A percentile compares a stretch with the other conserved stretches of the same genome.
These are phyloP conservation scores for Chlamydomonas urium DNA, from an alignment of 139 green algal genomes.

Conservation along the genomic window DNA sequence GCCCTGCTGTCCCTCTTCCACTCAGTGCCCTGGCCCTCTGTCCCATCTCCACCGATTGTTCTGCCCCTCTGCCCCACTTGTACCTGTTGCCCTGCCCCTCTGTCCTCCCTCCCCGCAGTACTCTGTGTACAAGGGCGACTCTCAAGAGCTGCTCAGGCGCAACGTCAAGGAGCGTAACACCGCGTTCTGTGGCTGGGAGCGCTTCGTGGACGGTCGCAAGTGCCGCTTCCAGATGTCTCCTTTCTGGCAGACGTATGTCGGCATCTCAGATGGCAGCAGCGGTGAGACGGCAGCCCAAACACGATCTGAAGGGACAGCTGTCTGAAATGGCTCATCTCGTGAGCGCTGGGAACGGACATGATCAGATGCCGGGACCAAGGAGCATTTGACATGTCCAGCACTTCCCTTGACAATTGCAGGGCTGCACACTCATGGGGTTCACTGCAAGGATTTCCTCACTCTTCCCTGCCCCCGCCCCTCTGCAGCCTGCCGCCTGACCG, in stretches of 20 bases:
- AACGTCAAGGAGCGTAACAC: neutral
- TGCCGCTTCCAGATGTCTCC: conserved; percentile 11
- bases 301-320: too few relatives aligned
- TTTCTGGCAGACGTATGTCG: conserved; percentile 9
- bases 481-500: too few relatives aligned
- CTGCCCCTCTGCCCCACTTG: neutral
- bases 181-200: conserved; percentile 7
- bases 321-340: too few relatives aligned
- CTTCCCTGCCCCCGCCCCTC: too few relatives aligned
- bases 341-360: too few relatives aligned
- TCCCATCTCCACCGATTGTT: neutral
- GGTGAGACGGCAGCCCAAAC: too few relatives aligned
- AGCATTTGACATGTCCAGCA: too few relatives aligned
- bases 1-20: neutral
- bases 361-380: too few relatives aligned
- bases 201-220: neutral
- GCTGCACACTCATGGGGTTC: too few relatives aligned
- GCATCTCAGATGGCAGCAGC: neutral
- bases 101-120: neutral
- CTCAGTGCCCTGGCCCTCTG: neutral
- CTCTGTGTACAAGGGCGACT: conserved; percentile 3
- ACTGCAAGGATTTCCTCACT: too few relatives aligned
- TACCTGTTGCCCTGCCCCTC: too few relatives aligned
- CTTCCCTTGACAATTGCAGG: too few relatives aligned
- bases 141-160: neutral